Conservation (phyloP, 2,329 filamentous ascomycete species). For the Didymella segeticola region DNA sequence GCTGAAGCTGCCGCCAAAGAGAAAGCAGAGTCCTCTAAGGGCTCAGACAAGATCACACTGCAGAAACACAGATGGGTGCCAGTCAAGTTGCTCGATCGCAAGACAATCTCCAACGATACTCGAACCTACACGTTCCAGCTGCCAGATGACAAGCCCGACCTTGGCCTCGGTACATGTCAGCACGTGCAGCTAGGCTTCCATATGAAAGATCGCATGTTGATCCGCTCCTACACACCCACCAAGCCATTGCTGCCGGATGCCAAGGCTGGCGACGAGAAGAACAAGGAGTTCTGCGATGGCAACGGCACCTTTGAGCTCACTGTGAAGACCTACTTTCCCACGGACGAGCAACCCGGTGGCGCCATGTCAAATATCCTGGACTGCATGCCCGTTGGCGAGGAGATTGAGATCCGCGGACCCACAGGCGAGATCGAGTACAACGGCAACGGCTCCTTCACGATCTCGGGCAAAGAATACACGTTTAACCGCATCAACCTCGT, state of each 20-base stretch:
- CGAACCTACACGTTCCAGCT: slow-evolving; percentile 57
- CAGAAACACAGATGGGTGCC: slow-evolving; percentile 57
- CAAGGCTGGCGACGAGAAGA: neutral
- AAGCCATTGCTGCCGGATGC: slow-evolving; percentile 42
- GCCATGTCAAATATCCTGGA: slow-evolving; percentile 62
- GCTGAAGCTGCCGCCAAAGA: slow-evolving; percentile 52
- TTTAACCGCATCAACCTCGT: slow-evolving; percentile 58
- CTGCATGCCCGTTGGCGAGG: slow-evolving; percentile 56
- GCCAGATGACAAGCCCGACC: slow-evolving; percentile 48
- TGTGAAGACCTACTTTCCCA: slow-evolving; percentile 60
- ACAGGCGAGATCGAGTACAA: slow-evolving; percentile 60
- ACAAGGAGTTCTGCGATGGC: slow-evolving; percentile 15
- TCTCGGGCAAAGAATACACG: slow-evolving; percentile 50
- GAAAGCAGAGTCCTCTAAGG: slow-evolving; percentile 35
- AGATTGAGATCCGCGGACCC: slow-evolving; percentile 61
- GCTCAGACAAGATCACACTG: slow-evolving; percentile 45
- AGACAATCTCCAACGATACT: slow-evolving; percentile 54
- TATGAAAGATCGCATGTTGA: slow-evolving; percentile 58
- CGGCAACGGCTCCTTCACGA: slow-evolving; percentile 55
- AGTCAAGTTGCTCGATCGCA: slow-evolving; percentile 50
- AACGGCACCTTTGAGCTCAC: slow-evolving; percentile 32
- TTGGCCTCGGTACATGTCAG: slow-evolving; percentile 60
- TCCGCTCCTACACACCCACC: slow-evolving; percentile 60
- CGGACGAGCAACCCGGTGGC: slow-evolving; percentile 57
- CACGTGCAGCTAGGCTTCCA: slow-evolving; percentile 63